Base-by-base conservation (phyloP, 306 rosid species). In the Phaseolus lunatus region DNA sequence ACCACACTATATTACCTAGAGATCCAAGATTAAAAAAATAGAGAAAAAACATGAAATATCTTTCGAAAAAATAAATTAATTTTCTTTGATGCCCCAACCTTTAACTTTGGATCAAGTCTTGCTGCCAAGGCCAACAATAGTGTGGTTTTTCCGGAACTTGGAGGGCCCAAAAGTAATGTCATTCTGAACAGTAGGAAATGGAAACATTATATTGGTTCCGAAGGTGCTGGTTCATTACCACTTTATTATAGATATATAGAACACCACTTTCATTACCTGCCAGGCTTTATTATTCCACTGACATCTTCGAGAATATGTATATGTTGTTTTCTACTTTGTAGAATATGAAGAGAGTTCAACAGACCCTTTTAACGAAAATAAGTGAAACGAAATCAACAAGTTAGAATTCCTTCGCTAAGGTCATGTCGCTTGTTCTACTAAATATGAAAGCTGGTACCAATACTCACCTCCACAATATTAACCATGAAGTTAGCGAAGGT, bases 211-310 rank as follows among this genome's bases (percentile, higher is more conserved):
- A 15, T 27, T 9, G 7, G 19, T 44, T 56, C 7, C 15, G 5
- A 2, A 13, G 43, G 11, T 56, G n/a, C 8, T n/a, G n/a, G n/a
- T n/a, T n/a, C n/a, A n/a, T n/a, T n/a, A n/a, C n/a, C n/a, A n/a
- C n/a, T n/a, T n/a, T n/a, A n/a, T n/a, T n/a, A n/a, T 56, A 26
- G 69, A 48, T 5, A 54, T 1, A 19, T 15, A 47, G 18, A 47
- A 15, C 52, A 3, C 16, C 19, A 47, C 4, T 14, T 47, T 61
- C 33, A 44, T 19, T 77, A 89, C 98, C 93, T 92, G 10, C 87
- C 78, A 19, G 98, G 98, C 78, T 86, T 92, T 79, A 94, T 80
- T 9, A 89, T 84, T 84, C 98, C 98, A 85, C 87, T 88, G 39
- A 84, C 84, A 86, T 89, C 89, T 69, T 77, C 76, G 5, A 94